Evolutionary conservation across 1,284 basidiomycete genomes (phyloP).

Genomic region (Cutaneotrichosporon mucoides): DNA sequence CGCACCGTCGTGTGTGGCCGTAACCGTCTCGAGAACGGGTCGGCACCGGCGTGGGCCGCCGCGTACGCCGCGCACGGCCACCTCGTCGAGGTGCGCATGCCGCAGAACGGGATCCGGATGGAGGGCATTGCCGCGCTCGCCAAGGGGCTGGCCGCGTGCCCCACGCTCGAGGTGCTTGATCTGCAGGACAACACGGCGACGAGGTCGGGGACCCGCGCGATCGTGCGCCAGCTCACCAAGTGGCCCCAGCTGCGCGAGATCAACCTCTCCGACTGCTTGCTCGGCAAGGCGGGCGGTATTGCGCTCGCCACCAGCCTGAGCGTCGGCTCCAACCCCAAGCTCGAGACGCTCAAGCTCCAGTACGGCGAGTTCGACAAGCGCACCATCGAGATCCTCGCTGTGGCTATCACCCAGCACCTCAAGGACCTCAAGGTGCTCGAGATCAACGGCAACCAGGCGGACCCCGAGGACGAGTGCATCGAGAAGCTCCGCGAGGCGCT

Average conservation of each 20-base stretch:
- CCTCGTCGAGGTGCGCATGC: constrained; percentile 82
- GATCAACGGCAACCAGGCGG: constrained; percentile 80
- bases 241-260: constrained; percentile 73
- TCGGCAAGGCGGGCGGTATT: constrained; percentile 62
- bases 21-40: constrained; percentile 90
- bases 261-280: constrained; percentile 88
- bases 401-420: constrained; percentile 61
- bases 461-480: constrained; percentile 73
- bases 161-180: constrained; percentile 72
- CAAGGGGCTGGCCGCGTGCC: constrained; percentile 66
- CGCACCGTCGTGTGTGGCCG: constrained; percentile 85
- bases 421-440: constrained; percentile 64
- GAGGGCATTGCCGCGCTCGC: constrained; percentile 83
- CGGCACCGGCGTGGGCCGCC: constrained; percentile 74
- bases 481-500: constrained; percentile 63
- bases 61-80: constrained; percentile 78
- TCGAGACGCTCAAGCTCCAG: constrained; percentile 74
- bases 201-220: constrained; percentile 64
- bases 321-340: constrained; percentile 64
- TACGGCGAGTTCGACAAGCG: constrained; percentile 81
- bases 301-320: constrained; percentile 60
- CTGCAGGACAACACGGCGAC: constrained; percentile 96
- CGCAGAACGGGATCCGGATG: constrained; percentile 96
- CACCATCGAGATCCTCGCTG: constrained; percentile 64
- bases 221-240: constrained; percentile 64